A percentile compares a stretch with the other conserved stretches of the same genome.
Evolutionary conservation across 257 asterid species (phyloP).

Genomic region (Vinca minor): DNA sequence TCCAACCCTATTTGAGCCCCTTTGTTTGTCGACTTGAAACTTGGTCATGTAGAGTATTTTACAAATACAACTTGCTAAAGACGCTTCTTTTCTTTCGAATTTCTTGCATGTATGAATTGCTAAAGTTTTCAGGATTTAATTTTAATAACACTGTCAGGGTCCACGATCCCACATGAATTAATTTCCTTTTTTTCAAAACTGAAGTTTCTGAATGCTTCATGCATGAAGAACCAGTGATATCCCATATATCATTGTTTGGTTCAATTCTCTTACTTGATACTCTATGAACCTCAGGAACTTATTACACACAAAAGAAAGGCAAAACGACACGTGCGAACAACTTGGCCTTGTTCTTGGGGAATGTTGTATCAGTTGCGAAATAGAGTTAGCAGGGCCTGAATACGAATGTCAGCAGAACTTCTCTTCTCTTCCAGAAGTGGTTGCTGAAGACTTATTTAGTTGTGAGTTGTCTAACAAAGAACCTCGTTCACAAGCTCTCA

Average conservation of each 20-base stretch:
- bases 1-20: not conserved
- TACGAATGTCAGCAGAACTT: slow-evolving; percentile 29
- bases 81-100: not conserved
- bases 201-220: slow-evolving; percentile 3
- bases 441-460: slow-evolving; percentile 36
- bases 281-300: slow-evolving; percentile 30
- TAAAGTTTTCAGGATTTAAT: not conserved
- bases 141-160: not conserved
- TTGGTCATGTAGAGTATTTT: not conserved
- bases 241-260: not conserved
- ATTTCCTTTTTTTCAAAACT: not conserved
- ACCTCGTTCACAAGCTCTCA: no score
- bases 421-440: slow-evolving; percentile 28
- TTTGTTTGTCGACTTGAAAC: not conserved
- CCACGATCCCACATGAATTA: not conserved
- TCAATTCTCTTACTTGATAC: not conserved
- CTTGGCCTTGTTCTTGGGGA: slow-evolving; percentile 31
- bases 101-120: not conserved
- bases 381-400: slow-evolving; percentile 37
- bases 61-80: not conserved
- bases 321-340: slow-evolving; percentile 30
- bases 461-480: slow-evolving; percentile 12
- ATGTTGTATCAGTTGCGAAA: slow-evolving; percentile 39
- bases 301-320: slow-evolving; percentile 34
- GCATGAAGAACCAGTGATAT: not conserved